Conservation (phyloP, 441 rosid genomes). For the Adansonia rubrostipa region DNA sequence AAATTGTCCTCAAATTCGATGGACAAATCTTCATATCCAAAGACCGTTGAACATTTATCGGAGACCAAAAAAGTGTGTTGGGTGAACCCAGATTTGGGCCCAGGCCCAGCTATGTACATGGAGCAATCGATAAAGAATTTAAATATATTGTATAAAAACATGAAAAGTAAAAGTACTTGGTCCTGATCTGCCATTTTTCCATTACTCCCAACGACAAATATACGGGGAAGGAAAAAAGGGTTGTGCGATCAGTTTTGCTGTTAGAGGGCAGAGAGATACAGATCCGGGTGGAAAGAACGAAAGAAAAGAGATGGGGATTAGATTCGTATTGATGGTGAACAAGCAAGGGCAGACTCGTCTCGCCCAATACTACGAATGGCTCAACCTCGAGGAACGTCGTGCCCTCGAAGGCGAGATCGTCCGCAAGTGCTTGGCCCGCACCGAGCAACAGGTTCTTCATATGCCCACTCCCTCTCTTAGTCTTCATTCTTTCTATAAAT, state of each 20-base stretch:
- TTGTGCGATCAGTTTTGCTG: not conserved
- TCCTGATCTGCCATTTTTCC: not conserved
- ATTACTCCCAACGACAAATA: not conserved
- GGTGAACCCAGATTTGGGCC: too few species aligned
- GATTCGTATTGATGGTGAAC: conserved; percentile 92
- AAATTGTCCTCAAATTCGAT: too few species aligned
- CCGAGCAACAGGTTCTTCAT: conserved; percentile 71
- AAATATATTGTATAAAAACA: not conserved
- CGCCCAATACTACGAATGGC: conserved; percentile 98
- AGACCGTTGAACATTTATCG: too few species aligned
- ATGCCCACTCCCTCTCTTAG: not conserved
- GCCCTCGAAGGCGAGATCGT: conserved; percentile 99
- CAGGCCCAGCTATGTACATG: too few species aligned
- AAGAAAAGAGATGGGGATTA: conserved; percentile 67
- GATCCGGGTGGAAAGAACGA: conserved; percentile 12
- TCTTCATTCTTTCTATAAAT: not conserved
- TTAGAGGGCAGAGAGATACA: not conserved
- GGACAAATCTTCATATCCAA: too few species aligned
- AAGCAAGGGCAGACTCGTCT: conserved; percentile 98
- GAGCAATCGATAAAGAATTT: not conserved
- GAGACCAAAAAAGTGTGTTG: too few species aligned
- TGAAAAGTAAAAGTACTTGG: too few species aligned
- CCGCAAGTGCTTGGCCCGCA: conserved; percentile 98
- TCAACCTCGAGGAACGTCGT: conserved; percentile 94
- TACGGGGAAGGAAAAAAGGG: not conserved